These are phyloP conservation scores for Yamadazyma mexicana DNA, from an alignment of 1,139 yeast species.

Conservation along the genomic window DNA sequence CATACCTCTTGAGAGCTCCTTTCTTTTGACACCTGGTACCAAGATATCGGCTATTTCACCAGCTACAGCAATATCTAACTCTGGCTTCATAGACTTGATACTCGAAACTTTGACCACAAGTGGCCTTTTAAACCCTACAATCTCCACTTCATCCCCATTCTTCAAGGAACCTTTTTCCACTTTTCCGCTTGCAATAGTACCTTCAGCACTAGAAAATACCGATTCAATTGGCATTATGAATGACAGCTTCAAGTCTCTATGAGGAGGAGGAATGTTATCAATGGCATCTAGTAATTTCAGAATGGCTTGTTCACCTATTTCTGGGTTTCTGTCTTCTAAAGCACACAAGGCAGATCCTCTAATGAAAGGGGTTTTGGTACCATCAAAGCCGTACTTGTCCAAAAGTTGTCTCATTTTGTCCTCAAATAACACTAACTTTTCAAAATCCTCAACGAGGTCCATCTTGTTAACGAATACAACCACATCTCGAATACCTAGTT, in stretches of 20 bases:
- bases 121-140: constrained; percentile 90
- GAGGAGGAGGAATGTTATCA: constrained; percentile 96
- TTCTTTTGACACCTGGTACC: constrained; percentile 98
- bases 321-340: constrained; percentile 82
- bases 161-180: constrained; percentile 96
- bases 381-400: constrained; percentile 90
- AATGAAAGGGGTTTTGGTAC: constrained; percentile 95
- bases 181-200: constrained; percentile 98
- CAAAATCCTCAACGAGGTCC: constrained; percentile 96
- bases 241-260: constrained; percentile 93
- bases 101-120: constrained; percentile 95
- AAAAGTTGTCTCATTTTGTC: constrained; percentile 99
- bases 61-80: constrained; percentile 94
- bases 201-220: constrained; percentile 98
- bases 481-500: constrained; percentile 97
- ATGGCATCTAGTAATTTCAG: constrained; percentile 84
- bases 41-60: constrained; percentile 99
- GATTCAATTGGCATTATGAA: constrained; percentile 98
- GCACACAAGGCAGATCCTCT: constrained; percentile 99
- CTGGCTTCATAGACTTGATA: constrained; percentile 99
- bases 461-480: constrained; percentile 98
- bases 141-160: constrained; percentile 98
- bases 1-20: constrained; percentile 97
- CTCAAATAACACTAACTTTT: constrained; percentile 98
- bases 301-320: constrained; percentile 88